Evolutionary conservation across 2,329 filamentous ascomycete species (phyloP).

Genomic region (Graphilbum sp.): DNA sequence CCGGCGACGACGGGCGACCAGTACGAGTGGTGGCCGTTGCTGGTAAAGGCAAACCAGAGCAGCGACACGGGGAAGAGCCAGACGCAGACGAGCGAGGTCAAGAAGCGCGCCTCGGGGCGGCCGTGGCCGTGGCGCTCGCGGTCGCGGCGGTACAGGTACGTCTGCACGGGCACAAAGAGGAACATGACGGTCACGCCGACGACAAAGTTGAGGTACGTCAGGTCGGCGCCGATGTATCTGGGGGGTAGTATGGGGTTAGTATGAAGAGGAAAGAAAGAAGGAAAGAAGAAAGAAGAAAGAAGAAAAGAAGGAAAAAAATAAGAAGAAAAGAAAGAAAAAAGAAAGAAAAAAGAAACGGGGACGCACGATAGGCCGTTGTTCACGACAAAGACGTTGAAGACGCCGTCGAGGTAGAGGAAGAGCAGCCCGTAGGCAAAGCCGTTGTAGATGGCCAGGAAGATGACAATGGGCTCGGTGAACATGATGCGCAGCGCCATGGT

Average conservation of each 20-base stretch:
- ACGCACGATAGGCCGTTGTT: constrained; percentile 4
- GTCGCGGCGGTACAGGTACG: constrained; percentile 2
- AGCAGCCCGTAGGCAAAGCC: constrained; percentile 5
- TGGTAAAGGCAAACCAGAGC: constrained; percentile 6
- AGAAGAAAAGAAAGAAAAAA: too few relatives aligned
- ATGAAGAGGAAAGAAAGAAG: too few relatives aligned
- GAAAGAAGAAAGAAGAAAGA: too few relatives aligned
- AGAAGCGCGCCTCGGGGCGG: constrained; percentile 5
- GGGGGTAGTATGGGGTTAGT: too few relatives aligned
- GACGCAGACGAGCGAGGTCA: constrained; percentile 3
- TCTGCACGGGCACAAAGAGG: constrained; percentile 5
- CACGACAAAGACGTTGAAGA: constrained; percentile 5
- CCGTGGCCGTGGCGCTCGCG: constrained; percentile 1
- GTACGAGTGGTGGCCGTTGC: constrained; percentile 3
- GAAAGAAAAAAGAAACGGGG: too few relatives aligned
- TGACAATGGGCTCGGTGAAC: constrained; percentile 4
- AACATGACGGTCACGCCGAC: constrained; percentile 6
- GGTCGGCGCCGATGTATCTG: constrained; percentile 4
- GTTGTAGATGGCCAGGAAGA: constrained; percentile 5
- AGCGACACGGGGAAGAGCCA: constrained; percentile 5
- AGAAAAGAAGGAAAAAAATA: too few relatives aligned
- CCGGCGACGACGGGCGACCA: constrained; percentile 5
- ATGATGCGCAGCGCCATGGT: constrained; percentile 6
- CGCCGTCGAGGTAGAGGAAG: constrained; percentile 5
- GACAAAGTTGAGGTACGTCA: constrained; percentile 7